A percentile compares a stretch with the other conserved stretches of the same genome.
phyloP scores from a whole-genome alignment of 352 stramenopile species.

The Pythium phragmitis region DNA sequence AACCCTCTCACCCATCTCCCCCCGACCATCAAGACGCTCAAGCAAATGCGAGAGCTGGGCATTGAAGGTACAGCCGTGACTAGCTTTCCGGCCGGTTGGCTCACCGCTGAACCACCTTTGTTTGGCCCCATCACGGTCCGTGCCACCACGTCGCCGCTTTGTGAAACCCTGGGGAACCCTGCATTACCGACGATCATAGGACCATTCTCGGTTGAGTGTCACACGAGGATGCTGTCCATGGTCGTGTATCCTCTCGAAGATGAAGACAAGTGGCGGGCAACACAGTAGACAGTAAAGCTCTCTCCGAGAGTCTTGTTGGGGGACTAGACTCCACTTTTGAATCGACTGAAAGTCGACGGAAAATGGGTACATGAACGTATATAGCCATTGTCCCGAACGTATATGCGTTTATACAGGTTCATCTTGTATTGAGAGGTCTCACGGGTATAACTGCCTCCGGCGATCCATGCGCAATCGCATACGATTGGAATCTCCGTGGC shows the following conservation, averaged over 20 bases:
- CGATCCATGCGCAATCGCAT: not conserved
- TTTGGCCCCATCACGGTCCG: not conserved
- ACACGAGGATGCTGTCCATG: not conserved
- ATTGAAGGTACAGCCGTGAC: not conserved
- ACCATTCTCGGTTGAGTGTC: not conserved
- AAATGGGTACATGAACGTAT: not conserved
- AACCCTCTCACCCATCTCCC: conserved; percentile 7
- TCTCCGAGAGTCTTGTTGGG: too few relatives aligned
- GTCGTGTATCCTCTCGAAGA: conserved; percentile 4
- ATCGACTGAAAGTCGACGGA: too few relatives aligned
- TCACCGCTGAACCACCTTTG: not conserved
- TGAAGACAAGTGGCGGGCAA: conserved; percentile 6
- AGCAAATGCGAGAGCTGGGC: not conserved
- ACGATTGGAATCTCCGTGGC: too few relatives aligned
- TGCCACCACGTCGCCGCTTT: not conserved
- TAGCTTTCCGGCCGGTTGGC: not conserved
- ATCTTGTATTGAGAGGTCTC: not conserved
- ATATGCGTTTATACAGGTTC: conserved; percentile 6
- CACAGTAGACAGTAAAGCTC: not conserved
- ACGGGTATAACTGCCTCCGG: not conserved
- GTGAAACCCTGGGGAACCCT: not conserved
- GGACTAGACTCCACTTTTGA: too few relatives aligned
- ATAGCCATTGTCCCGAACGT: not conserved
- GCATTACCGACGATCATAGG: not conserved
- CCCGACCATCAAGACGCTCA: not conserved